These are phyloP conservation scores for Gossypium schwendimanii DNA, from an alignment of 441 rosid genomes.

Conservation along the genomic window DNA sequence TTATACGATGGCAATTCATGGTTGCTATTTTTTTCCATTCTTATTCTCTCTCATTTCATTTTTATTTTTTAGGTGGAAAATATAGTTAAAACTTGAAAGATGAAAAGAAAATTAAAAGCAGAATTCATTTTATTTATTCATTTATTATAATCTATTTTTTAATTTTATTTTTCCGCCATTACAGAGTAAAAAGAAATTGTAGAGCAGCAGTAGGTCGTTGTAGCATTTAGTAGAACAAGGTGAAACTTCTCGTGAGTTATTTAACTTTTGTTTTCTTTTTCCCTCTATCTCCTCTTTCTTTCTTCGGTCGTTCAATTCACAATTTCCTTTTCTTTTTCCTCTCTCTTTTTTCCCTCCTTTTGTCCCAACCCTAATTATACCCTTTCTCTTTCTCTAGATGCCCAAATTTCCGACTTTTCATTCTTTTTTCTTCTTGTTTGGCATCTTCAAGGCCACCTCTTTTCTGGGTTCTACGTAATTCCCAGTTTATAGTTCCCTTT, in stretches of 20 bases:
- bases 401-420: not conserved
- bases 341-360: slow-evolving; percentile 29
- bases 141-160: not conserved
- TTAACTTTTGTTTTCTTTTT: slow-evolving; percentile 11
- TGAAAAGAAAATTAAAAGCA: no score
- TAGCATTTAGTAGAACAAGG: not conserved
- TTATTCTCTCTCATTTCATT: not conserved
- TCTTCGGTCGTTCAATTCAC: slow-evolving; percentile 30
- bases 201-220: not conserved
- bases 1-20: not conserved
- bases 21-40: not conserved
- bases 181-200: slow-evolving; percentile 25
- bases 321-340: slow-evolving; percentile 24
- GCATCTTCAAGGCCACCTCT: slow-evolving; percentile 7
- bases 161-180: slow-evolving; percentile 26
- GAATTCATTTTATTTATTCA: no score
- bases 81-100: not conserved
- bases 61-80: not conserved
- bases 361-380: slow-evolving; percentile 27
- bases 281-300: slow-evolving; percentile 31
- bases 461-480: not conserved
- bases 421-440: not conserved
- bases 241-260: slow-evolving; percentile 38
- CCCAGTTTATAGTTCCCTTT: slow-evolving; percentile 1
- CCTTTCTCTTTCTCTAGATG: slow-evolving; percentile 2